phyloP scores from a whole-genome alignment of 129 eudicot genomes.

The Mikania micrantha region DNA sequence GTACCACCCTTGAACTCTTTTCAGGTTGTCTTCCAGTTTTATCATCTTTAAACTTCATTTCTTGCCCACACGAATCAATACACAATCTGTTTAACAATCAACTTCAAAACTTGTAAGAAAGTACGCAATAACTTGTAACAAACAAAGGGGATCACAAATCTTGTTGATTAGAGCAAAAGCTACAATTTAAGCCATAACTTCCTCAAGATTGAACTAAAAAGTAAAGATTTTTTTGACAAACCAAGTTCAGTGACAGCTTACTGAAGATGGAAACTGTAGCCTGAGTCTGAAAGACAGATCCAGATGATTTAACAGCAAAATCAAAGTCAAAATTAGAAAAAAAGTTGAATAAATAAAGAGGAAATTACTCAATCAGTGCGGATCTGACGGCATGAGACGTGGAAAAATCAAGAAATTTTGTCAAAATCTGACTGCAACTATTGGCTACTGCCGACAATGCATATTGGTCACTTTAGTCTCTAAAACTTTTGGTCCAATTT shows the following conservation, averaged over 20 bases:
- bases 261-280: background rate
- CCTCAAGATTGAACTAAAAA: background rate
- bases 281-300: slow-evolving; percentile 8
- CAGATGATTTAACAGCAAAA: slow-evolving; percentile 2
- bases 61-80: slow-evolving; percentile 6
- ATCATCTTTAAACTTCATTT: slow-evolving; percentile 81
- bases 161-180: background rate
- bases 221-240: background rate
- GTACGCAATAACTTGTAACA: background rate
- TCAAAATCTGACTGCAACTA: slow-evolving; percentile 36
- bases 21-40: slow-evolving; percentile 52
- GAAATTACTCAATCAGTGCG: slow-evolving; percentile 28
- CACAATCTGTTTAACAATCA: slow-evolving; percentile 35
- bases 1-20: slow-evolving; percentile 54
- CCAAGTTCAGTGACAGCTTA: background rate
- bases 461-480: slow-evolving; percentile 21
- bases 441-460: slow-evolving; percentile 22
- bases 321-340: background rate
- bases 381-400: slow-evolving; percentile 37
- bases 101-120: slow-evolving; percentile 7
- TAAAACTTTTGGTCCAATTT: slow-evolving; percentile 12
- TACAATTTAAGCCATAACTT: background rate
- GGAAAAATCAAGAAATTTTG: slow-evolving; percentile 24
- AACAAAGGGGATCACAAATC: background rate
- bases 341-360: background rate